Evolutionary conservation across 1,284 basidiomycete genomes (phyloP).

Genomic region (Trichosporon asahii): DNA sequence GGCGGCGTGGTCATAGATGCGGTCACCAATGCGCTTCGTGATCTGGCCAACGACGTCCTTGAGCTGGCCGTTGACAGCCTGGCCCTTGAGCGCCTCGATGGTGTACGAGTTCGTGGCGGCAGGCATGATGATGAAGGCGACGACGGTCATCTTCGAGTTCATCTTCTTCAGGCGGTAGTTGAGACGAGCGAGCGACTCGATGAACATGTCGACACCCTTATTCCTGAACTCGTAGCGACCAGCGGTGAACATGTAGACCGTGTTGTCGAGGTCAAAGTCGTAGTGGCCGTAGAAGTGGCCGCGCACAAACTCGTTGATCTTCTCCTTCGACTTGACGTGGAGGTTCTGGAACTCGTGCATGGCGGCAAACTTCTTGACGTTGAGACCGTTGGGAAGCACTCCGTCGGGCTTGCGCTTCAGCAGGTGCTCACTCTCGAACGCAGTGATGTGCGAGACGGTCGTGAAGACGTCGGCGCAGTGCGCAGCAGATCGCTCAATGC

Average conservation of each 20-base stretch:
- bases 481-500: constrained; percentile 89
- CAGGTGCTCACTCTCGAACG: constrained; percentile 92
- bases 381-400: constrained; percentile 95
- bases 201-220: constrained; percentile 99
- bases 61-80: constrained; percentile 94
- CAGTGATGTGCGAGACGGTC: constrained; percentile 96
- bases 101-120: constrained; percentile 95
- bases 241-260: constrained; percentile 98
- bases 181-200: constrained; percentile 89
- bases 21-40: constrained; percentile 82
- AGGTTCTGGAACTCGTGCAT: constrained; percentile 98
- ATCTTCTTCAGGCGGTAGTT: constrained; percentile 83
- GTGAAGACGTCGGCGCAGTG: constrained; percentile 98
- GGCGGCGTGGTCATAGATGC: constrained; percentile 90
- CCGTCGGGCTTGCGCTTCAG: constrained; percentile 95
- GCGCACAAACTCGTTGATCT: constrained; percentile 96
- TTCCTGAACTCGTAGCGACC: constrained; percentile 98
- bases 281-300: constrained; percentile 98
- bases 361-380: constrained; percentile 92
- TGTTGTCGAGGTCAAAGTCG: constrained; percentile 93
- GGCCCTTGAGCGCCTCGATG: constrained; percentile 94
- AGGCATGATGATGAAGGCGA: constrained; percentile 99
- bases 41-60: constrained; percentile 93
- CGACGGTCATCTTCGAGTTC: constrained; percentile 75
- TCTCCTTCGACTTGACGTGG: constrained; percentile 85